Evolutionary conservation across 192 early-diverging fungal species (phyloP).

Genomic region (Backusella macrospora): DNA sequence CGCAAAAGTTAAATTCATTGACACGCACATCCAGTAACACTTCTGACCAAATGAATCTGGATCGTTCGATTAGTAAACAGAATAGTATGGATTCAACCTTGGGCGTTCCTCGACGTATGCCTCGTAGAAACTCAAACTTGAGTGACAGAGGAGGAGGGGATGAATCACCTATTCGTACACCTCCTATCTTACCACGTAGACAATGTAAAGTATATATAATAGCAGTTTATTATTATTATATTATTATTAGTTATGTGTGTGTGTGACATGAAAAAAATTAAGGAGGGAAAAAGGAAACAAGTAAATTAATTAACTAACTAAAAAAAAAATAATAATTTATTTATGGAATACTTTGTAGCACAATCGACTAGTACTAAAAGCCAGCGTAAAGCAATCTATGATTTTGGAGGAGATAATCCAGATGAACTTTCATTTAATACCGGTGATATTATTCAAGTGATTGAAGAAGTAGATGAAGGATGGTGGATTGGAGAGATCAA

Average conservation of each 20-base stretch:
- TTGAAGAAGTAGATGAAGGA: conserved; percentile 87
- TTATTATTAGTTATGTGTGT: too few relatives aligned
- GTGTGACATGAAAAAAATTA: not conserved
- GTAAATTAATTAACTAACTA: not conserved
- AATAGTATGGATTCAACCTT: not conserved
- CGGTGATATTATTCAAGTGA: conserved; percentile 87
- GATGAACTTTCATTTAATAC: conserved; percentile 83
- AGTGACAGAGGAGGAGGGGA: conserved; percentile 1
- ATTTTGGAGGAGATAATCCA: conserved; percentile 79
- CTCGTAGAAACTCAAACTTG: conserved; percentile 6
- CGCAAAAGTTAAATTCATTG: conserved; percentile 12
- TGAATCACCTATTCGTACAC: not conserved
- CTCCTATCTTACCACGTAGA: conserved; percentile 22
- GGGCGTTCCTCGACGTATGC: conserved; percentile 11
- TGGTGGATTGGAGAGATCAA: conserved; percentile 92
- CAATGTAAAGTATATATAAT: conserved; percentile 18
- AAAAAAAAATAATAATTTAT: conserved; percentile 20
- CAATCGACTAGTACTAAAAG: conserved; percentile 46
- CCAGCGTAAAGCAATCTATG: conserved; percentile 74
- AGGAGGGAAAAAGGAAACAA: not conserved
- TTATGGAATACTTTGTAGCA: conserved; percentile 18
- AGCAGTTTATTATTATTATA: too few relatives aligned
- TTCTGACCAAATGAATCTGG: not conserved
- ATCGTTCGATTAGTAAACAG: conserved; percentile 5
- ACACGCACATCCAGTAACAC: conserved; percentile 3